Base-by-base conservation (phyloP, 2,329 filamentous ascomycete genomes). In the Nothomitra cinnamomea region DNA sequence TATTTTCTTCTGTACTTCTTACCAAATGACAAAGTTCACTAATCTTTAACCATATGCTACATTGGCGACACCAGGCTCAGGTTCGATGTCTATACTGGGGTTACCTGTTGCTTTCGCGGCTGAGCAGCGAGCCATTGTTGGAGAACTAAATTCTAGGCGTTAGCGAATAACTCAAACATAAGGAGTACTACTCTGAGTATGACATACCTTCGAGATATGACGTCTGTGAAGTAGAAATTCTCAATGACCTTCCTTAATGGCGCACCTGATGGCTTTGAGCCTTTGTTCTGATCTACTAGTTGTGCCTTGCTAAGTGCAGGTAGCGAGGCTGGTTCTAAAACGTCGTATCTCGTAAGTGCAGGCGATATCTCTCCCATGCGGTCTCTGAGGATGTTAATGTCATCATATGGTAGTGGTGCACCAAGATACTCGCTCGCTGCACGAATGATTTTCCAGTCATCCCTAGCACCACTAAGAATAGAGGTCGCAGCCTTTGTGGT, bases 401-500 rank as follows among this genome's bases (percentile, higher is more conserved):
- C 88, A 62, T 98, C 90, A 65, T 96, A 98, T 21, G 88, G 86
- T 53, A 98, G 78, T 25, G 35, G 35, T 10, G n/a, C 41, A 56
- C 85, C 87, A 15, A 98, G 76, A 72, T 94, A 95, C 70, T 96
- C 92, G 64, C 85, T 92, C 54, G 78, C 81, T 17, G 92, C 92
- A 59, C 92, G 87, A 61, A 98, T 82, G 64, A 98, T 96, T 80
- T 96, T 98, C 92, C 92, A 98, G 72, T 98, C 92, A 58, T 92
- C 90, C 64, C 92, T 81, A 54, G 90, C 81, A 53, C 88, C 92
- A 56, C 92, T 92, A 22, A 88, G 87, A 59, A 95, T 76, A 47
- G 85, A 85, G 38, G 88, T 94, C 28, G 92, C 92, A 49, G 87
- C 83, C 59, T 92, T 85, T 53, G 86, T 92, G 74, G 95, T 84